These are phyloP conservation scores for Bryum argenteum DNA, from an alignment of 225 moss, liverwort and hornwort genomes.

Conservation along the genomic window DNA sequence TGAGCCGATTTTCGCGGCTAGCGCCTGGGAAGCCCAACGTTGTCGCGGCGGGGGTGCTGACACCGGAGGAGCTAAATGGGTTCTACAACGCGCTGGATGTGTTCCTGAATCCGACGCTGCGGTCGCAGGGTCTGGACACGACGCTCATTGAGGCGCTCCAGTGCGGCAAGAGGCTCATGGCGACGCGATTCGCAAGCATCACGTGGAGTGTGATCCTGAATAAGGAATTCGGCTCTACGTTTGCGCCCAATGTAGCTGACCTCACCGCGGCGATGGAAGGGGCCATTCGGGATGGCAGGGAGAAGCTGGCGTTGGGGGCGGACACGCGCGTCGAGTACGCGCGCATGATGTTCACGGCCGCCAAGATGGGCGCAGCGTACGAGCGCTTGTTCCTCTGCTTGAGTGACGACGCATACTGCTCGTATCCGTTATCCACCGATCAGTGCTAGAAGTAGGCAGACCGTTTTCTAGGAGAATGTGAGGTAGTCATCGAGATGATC, in stretches of 20 bases:
- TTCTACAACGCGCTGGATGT: slow-evolving; percentile 29
- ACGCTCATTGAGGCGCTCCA: slow-evolving; percentile 27
- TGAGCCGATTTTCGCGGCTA: slow-evolving; percentile 8
- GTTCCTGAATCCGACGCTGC: slow-evolving; percentile 26
- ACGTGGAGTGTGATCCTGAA: slow-evolving; percentile 26
- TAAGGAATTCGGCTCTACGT: slow-evolving; percentile 6
- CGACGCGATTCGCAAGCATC: slow-evolving; percentile 25
- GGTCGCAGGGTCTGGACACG: slow-evolving; percentile 25
- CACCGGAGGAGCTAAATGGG: not conserved
- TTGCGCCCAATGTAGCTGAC: slow-evolving; percentile 11
- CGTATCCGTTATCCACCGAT: slow-evolving; percentile 22
- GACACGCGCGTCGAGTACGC: slow-evolving; percentile 21
- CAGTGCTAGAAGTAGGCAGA: not conserved
- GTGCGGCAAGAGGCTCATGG: slow-evolving; percentile 18
- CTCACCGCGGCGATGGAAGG: slow-evolving; percentile 1
- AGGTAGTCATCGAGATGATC: not conserved
- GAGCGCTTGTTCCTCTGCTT: slow-evolving; percentile 31
- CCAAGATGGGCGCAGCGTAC: slow-evolving; percentile 21
- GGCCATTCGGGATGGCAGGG: not conserved
- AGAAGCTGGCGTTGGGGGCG: not conserved
- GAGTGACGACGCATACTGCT: slow-evolving; percentile 9
- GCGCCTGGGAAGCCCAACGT: slow-evolving; percentile 28
- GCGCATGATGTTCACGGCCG: slow-evolving; percentile 21
- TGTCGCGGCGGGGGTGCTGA: not conserved
- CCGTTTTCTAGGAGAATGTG: not conserved